Evolutionary conservation across 192 early-diverging fungal genomes (phyloP).

Genomic region (Umbelopsis ramanniana): DNA sequence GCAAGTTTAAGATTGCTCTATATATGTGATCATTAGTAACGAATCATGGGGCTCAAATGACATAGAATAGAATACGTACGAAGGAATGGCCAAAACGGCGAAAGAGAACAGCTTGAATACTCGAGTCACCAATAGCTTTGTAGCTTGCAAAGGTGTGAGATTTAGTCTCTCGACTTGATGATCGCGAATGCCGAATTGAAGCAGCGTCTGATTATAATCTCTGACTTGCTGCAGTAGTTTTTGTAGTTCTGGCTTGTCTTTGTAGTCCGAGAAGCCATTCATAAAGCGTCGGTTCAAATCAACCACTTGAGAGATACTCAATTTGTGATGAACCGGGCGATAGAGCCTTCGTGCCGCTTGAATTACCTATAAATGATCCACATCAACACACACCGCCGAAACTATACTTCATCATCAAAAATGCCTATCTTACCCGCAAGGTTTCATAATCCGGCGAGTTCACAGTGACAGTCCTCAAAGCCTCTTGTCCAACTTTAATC

Average conservation of each 20-base stretch:
- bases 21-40: background rate
- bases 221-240: constrained; percentile 71
- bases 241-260: constrained; percentile 75
- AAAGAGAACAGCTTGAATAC: constrained; percentile 71
- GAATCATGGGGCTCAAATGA: background rate
- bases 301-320: constrained; percentile 83
- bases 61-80: constrained; percentile 51
- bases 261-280: constrained; percentile 77
- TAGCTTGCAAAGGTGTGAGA: constrained; percentile 67
- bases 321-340: constrained; percentile 76
- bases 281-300: constrained; percentile 87
- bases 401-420: background rate
- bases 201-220: constrained; percentile 85
- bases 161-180: constrained; percentile 90
- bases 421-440: constrained; percentile 64
- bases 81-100: constrained; percentile 81
- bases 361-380: constrained; percentile 61
- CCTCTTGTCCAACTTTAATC: constrained; percentile 74
- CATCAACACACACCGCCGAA: background rate
- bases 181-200: constrained; percentile 93
- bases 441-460: constrained; percentile 95
- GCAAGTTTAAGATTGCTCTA: constrained; percentile 59
- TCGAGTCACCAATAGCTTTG: constrained; percentile 69
- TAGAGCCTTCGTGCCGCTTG: constrained; percentile 94
- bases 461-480: constrained; percentile 86